Conservation (phyloP, 208 protist genomes). For the Crithidia mellificae region DNA sequence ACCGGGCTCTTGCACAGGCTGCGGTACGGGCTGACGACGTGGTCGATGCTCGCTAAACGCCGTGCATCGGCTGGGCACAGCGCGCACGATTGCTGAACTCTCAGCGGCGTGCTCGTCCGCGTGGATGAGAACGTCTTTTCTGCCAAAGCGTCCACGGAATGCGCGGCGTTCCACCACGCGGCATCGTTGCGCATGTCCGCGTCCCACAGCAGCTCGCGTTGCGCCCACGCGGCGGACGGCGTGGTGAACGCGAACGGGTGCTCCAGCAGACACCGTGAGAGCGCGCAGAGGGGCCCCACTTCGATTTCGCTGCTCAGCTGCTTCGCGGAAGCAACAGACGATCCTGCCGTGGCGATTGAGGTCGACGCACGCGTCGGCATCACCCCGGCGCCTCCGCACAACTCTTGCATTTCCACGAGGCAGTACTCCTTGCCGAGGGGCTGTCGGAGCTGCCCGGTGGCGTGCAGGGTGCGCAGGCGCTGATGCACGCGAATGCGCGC, state of each 20-base stretch:
- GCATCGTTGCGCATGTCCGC: background rate
- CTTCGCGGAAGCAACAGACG: background rate
- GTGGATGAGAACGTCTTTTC: no score
- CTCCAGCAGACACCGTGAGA: constrained; percentile 49
- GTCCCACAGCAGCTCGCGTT: constrained; percentile 34
- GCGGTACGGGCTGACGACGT: constrained; percentile 38
- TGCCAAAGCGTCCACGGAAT: constrained; percentile 9
- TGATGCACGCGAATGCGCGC: constrained; percentile 63
- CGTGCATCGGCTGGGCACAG: constrained; percentile 27
- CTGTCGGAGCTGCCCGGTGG: constrained; percentile 38
- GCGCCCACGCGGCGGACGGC: constrained; percentile 47
- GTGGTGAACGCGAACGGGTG: constrained; percentile 62
- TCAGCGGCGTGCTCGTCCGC: no score
- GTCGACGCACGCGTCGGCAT: constrained; percentile 6
- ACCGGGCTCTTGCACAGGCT: constrained; percentile 47
- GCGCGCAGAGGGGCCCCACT: constrained; percentile 42
- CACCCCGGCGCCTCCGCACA: background rate
- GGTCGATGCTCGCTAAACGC: constrained; percentile 44
- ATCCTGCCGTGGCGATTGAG: constrained; percentile 8
- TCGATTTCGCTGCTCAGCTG: constrained; percentile 45
- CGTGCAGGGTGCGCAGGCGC: constrained; percentile 52
- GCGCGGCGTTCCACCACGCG: background rate
- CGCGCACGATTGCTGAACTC: constrained; percentile 6
- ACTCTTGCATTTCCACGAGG: constrained; percentile 54
- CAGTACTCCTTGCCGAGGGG: constrained; percentile 63